Base-by-base conservation (phyloP, 345 rosid species). In the Bruguiera gymnorhiza region DNA sequence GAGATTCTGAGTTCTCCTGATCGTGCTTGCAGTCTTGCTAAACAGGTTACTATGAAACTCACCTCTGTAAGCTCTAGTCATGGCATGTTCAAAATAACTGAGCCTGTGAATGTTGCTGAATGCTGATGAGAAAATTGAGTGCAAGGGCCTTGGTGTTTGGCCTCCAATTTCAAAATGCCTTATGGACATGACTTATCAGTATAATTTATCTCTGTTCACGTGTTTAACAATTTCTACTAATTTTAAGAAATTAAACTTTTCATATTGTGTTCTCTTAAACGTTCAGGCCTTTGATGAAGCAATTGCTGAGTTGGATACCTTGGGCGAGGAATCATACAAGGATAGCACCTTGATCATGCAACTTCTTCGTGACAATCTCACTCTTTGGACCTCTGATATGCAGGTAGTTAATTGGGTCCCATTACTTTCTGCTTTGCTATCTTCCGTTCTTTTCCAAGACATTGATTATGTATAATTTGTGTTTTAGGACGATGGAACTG, bases 301-400 rank as follows among this genome's bases (percentile, higher is more conserved):
- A 7, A 91, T 88, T 76, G 97, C 96, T 32, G 96, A 94, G 82
- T 80, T 94, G 84, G 96, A 88, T 78, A 91, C 96, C 15, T 82
- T 94, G 6, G 98, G 96, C 11, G 97, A 94, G 78, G 97, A 94
- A 62, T 94, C 98, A 31, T 94, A 94, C 86, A 94, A 91, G 83
- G 96, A 91, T 50, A 94, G 92, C 86, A 91, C 95, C 63, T 81
- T 94, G 89, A 94, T 91, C 81, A 94, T 89, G 98, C 95, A 94
- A 83, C 96, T 94, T 78, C 93, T 94, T 60, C 96, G 95, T 18
- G 97, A 94, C 75, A 94, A 94, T 57, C 97, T 91, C 84, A 94
- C 98, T 57, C 81, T 94, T 62, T 91, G 96, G 98, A 93, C 98
- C 58, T 93, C 97, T 36, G 96, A 93, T 59, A 89, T 93, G 92